phyloP scores from a whole-genome alignment of 148 eudicot species.

The Spergularia marina region DNA sequence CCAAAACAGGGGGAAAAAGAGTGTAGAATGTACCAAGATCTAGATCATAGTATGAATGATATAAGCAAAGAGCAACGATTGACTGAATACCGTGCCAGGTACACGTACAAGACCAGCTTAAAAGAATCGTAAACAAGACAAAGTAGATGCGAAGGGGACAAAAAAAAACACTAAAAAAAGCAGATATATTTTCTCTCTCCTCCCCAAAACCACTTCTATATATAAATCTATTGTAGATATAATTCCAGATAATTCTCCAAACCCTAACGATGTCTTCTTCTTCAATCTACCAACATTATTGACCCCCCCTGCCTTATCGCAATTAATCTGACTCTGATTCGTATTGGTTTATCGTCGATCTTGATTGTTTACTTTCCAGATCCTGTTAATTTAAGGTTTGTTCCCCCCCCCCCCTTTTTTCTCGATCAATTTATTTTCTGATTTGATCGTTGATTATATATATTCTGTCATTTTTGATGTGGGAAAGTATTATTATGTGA shows the following conservation, averaged over 20 bases:
- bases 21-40: too few species aligned
- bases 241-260: not conserved
- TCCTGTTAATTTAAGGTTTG: not conserved
- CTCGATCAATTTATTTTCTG: not conserved
- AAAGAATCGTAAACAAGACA: too few species aligned
- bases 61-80: too few species aligned
- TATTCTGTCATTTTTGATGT: not conserved
- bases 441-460: not conserved
- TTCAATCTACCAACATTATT: not conserved
- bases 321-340: too few species aligned
- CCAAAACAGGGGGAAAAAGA: too few species aligned
- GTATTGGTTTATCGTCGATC: too few species aligned
- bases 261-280: constrained; percentile 5
- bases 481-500: not conserved
- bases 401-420: not conserved
- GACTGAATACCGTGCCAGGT: too few species aligned
- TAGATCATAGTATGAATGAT: too few species aligned
- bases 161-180: too few species aligned
- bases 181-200: not conserved
- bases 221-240: not conserved
- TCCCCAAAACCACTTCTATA: not conserved
- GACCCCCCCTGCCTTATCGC: not conserved
- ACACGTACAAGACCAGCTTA: too few species aligned
- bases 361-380: not conserved
- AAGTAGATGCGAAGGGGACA: too few species aligned